A percentile compares a stretch with the other conserved stretches of the same genome.
These are phyloP conservation scores for Beauveria brongniartii DNA, from an alignment of 2,329 filamentous ascomycete species.

Conservation along the genomic window DNA sequence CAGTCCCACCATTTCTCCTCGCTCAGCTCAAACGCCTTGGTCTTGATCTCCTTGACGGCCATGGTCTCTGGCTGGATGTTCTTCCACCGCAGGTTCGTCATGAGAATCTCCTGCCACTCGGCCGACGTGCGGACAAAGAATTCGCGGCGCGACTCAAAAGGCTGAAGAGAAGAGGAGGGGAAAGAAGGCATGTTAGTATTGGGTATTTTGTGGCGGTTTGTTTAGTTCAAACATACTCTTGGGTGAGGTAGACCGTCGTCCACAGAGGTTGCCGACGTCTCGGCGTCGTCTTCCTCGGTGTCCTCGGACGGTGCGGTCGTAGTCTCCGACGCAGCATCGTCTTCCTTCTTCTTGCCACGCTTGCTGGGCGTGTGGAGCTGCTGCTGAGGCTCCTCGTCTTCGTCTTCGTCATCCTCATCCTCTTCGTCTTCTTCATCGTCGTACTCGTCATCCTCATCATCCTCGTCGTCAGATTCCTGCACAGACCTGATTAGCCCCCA, in stretches of 20 bases:
- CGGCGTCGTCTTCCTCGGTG: slow-evolving; percentile 38
- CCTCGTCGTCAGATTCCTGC: slow-evolving; percentile 51
- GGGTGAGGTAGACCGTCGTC: slow-evolving; percentile 71
- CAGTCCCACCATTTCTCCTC: slow-evolving; percentile 99
- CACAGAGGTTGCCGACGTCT: slow-evolving; percentile 42
- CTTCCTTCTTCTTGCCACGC: slow-evolving; percentile 47
- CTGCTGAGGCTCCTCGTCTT: slow-evolving; percentile 35
- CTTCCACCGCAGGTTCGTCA: slow-evolving; percentile 65
- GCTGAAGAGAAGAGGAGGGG: slow-evolving; percentile 33
- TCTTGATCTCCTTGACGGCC: slow-evolving; percentile 83
- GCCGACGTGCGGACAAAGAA: slow-evolving; percentile 85
- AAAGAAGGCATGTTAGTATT: neutral
- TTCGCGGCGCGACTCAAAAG: slow-evolving; percentile 83
- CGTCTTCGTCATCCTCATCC: slow-evolving; percentile 41
- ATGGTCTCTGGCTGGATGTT: slow-evolving; percentile 59
- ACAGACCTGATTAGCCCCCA: slow-evolving; percentile 18
- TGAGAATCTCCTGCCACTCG: slow-evolving; percentile 83
- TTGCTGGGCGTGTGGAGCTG: slow-evolving; percentile 44
- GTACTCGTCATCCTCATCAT: slow-evolving; percentile 50
- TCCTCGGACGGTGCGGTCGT: slow-evolving; percentile 16
- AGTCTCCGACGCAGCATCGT: slow-evolving; percentile 30
- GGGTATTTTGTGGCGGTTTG: no score
- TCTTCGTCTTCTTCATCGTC: slow-evolving; percentile 39
- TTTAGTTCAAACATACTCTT: slow-evolving; percentile 32
- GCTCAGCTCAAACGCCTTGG: slow-evolving; percentile 79